Evolutionary conservation across 495 filamentous ascomycete genomes (phyloP), one percentile per base, ranked within the genome.

Genomic region (Lasiosphaeriaceae sp.): DNA sequence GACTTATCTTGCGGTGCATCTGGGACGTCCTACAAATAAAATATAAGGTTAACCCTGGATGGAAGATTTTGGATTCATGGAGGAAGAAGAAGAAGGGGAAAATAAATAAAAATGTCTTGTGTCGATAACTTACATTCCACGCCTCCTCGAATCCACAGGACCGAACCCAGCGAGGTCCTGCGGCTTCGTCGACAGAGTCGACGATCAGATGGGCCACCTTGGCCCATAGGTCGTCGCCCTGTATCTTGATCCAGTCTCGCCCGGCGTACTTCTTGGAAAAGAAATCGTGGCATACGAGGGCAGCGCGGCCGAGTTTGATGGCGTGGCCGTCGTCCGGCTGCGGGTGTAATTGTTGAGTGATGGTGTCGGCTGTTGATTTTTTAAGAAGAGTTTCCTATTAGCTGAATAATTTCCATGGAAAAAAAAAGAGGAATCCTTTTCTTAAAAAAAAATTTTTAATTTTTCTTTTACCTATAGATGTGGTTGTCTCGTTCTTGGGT

Each of bases 261-360:
- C 76, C 66, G 4, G 66, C 72, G 47, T 69, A 73, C 56, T 59
- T 57, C 37, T 55, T 47, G 47, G 65, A 65, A 7, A 66, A 7
- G 22, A 20, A 35, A 9, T 68, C 55, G 47, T 66, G 60, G 55
- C 70, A 73, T 31, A 75, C 43, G 47, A 83, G 74, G 12, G 91
- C 61, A 3, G 90, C 88, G 26, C 92, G 73, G 19, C 83, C 75
- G 5, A 94, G 67, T 70, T 97, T 96, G 49, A 82, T 71, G 22
- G 82, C 68, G 69, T 97, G 92, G 0, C 92, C 90, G 68, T 96
- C 90, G 61, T 96, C 92, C 1, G 76, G 62, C 39, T 83, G 74
- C 17, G 57, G 55, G 37, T 76, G 72, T 11, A 86, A 72, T 5
- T 83, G 74, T 11, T 77, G 62, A 47, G 89, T 78, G 19, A 92